These are phyloP conservation scores for Myriangium duriaei DNA, from an alignment of 2,329 filamentous ascomycete genomes.

Conservation along the genomic window DNA sequence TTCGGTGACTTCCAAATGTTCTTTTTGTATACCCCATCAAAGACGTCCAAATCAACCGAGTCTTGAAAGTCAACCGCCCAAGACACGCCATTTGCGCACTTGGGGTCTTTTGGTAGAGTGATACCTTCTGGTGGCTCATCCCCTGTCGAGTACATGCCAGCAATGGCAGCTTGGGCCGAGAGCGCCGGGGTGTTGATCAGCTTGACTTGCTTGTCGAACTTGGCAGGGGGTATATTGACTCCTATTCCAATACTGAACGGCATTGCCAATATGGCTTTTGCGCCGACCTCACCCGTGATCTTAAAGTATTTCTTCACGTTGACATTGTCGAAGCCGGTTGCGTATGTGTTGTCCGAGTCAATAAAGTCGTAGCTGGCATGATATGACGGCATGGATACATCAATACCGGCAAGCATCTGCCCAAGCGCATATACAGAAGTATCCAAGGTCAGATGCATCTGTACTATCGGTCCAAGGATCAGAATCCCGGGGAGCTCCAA, in stretches of 20 bases:
- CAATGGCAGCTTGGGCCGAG: neutral
- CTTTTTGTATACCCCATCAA: too few relatives aligned
- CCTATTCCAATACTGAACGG: constrained; percentile 8
- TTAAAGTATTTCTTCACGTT: constrained; percentile 6
- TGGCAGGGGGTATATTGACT: neutral
- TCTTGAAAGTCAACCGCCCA: constrained; percentile 3
- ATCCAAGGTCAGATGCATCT: neutral
- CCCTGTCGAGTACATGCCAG: too few relatives aligned
- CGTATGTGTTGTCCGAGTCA: constrained; percentile 1
- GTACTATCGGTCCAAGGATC: neutral
- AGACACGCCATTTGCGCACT: constrained; percentile 3
- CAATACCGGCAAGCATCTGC: neutral
- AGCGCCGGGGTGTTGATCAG: constrained; percentile 4
- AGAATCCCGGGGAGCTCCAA: neutral
- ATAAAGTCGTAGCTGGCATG: constrained; percentile 4
- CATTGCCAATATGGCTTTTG: neutral
- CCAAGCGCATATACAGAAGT: neutral
- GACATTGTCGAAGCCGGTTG: constrained; percentile 1
- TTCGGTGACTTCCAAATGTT: too few relatives aligned
- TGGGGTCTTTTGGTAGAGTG: too few relatives aligned
- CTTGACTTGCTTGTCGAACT: constrained; percentile 8
- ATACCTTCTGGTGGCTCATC: too few relatives aligned
- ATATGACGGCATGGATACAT: constrained; percentile 1
- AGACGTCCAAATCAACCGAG: constrained; percentile 2
- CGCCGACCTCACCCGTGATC: constrained; percentile 2